Conservation (phyloP, 768 basidiomycete species). For the Cubamyces lactineus region DNA sequence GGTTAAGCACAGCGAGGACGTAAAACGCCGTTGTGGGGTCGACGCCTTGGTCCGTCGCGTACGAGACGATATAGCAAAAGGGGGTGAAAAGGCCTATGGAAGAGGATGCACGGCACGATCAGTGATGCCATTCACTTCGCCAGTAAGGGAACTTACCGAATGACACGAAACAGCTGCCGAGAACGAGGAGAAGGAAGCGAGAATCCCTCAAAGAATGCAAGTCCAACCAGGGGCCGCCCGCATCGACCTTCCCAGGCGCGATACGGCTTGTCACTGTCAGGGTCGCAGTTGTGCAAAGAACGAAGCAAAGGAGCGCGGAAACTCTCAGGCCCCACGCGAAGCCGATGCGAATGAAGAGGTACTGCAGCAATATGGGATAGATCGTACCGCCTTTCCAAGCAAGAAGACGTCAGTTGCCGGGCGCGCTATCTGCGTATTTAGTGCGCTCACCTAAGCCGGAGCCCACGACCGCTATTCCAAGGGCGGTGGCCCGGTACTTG, state of each 20-base stretch:
- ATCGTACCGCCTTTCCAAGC: conserved; percentile 61
- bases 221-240: conserved; percentile 29
- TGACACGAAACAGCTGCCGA: conserved; percentile 62
- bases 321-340: conserved; percentile 67
- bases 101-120: neutral
- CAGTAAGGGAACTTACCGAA: conserved; percentile 46
- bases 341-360: conserved; percentile 55
- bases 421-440: conserved; percentile 30
- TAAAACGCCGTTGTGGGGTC: conserved; percentile 48
- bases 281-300: conserved; percentile 51
- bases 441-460: conserved; percentile 56
- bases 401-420: neutral
- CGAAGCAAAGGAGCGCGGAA: conserved; percentile 52
- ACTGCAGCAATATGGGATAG: conserved; percentile 65
- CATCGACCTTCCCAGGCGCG: conserved; percentile 24
- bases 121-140: neutral
- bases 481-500: conserved; percentile 67
- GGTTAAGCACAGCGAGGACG: conserved; percentile 68
- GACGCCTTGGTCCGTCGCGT: conserved; percentile 48
- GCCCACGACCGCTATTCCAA: conserved; percentile 71
- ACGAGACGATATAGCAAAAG: conserved; percentile 68
- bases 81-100: conserved; percentile 67
- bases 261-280: conserved; percentile 48
- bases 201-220: conserved; percentile 34
- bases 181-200: conserved; percentile 54